These are phyloP conservation scores for Mytilinidion resinicola DNA, from an alignment of 495 filamentous ascomycete genomes.

Conservation along the genomic window DNA sequence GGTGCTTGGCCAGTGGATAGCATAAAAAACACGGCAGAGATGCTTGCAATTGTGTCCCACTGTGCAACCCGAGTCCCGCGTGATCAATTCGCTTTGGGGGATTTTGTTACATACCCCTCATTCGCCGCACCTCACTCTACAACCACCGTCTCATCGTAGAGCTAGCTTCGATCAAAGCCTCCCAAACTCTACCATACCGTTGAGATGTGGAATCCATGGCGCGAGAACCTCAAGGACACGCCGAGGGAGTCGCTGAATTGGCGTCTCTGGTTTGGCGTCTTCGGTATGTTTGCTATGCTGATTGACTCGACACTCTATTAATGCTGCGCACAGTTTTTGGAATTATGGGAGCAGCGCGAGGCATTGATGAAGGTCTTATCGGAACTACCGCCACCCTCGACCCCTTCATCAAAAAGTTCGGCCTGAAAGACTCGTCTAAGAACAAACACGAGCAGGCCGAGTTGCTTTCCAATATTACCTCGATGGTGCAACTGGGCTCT, in stretches of 20 bases:
- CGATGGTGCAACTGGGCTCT: conserved; percentile 67
- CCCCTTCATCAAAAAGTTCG: conserved; percentile 55
- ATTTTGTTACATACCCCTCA: too few species aligned
- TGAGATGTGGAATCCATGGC: conserved; percentile 22
- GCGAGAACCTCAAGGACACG: conserved; percentile 26
- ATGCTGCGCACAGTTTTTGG: conserved; percentile 34
- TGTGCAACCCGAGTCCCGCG: too few species aligned
- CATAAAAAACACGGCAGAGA: too few species aligned
- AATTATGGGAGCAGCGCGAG: conserved; percentile 62
- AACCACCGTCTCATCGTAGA: too few species aligned
- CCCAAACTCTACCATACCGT: neutral
- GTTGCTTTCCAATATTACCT: conserved; percentile 62
- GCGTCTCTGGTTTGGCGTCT: conserved; percentile 33
- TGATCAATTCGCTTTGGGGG: too few species aligned
- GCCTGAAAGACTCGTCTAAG: conserved; percentile 45
- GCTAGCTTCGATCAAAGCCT: neutral
- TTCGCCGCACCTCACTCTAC: too few species aligned
- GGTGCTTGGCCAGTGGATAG: too few species aligned
- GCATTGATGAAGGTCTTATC: conserved; percentile 70
- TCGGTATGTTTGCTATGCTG: conserved; percentile 14
- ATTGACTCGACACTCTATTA: neutral
- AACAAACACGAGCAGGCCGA: conserved; percentile 48
- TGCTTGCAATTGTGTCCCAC: too few species aligned
- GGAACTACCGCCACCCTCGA: conserved; percentile 58
- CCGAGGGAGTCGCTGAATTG: conserved; percentile 32